Evolutionary conservation across 2,329 filamentous ascomycete species (phyloP).

Genomic region (Leptographium radiaticola): DNA sequence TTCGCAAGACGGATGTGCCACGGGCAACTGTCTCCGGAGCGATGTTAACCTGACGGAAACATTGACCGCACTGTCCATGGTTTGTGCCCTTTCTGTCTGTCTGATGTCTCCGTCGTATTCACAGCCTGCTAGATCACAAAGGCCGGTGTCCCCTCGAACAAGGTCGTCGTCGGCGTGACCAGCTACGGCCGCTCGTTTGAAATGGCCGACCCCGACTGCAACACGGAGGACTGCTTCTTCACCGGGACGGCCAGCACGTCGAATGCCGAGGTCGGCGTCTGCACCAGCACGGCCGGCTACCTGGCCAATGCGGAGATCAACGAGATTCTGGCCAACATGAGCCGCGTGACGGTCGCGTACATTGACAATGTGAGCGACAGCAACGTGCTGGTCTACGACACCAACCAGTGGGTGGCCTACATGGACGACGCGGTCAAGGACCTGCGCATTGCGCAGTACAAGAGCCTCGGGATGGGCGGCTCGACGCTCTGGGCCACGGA

Average conservation of each 20-base stretch:
- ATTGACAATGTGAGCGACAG: conserved; percentile 7
- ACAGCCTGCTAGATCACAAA: conserved; percentile 16
- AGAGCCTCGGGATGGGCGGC: conserved; percentile 9
- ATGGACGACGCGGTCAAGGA: conserved; percentile 11
- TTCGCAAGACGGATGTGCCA: conserved; percentile 15
- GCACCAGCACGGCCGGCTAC: conserved; percentile 24
- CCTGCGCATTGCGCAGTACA: conserved; percentile 6
- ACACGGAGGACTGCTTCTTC: conserved; percentile 19
- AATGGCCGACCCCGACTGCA: conserved; percentile 19
- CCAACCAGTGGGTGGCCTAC: conserved; percentile 10
- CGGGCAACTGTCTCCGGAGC: conserved; percentile 18
- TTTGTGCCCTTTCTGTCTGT: conserved; percentile 3
- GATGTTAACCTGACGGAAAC: conserved; percentile 26
- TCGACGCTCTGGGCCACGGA: conserved; percentile 16
- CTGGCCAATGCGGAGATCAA: conserved; percentile 25
- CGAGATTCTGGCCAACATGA: background rate
- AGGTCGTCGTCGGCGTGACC: conserved; percentile 19
- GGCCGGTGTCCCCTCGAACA: conserved; percentile 15
- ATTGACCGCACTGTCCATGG: conserved; percentile 19
- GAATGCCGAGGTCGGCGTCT: conserved; percentile 17
- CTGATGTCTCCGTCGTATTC: no score
- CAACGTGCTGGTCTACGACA: conserved; percentile 9
- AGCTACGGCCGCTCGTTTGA: conserved; percentile 22
- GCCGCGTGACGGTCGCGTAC: background rate
- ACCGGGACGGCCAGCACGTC: conserved; percentile 15